Evolutionary conservation across 345 rosid species (phyloP), one percentile per base, ranked within the genome.

Genomic region (Geranium brycei): DNA sequence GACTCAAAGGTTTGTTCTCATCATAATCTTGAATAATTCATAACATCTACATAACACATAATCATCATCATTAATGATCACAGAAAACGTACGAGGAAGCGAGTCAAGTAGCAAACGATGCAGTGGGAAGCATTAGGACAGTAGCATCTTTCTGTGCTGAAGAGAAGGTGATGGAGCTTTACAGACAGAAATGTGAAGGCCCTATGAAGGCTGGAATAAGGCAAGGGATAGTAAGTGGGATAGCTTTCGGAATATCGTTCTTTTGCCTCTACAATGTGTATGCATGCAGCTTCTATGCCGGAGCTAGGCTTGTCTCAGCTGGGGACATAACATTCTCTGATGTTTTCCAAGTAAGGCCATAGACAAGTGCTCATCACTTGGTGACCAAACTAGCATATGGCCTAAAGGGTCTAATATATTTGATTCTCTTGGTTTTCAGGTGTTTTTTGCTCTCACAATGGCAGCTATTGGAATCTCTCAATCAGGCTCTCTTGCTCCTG

Each of bases 41-140:
- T 38, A 38, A 38, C 6, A 5, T 38, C 11, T 38, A 38, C 11
- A 8, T 47, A 7, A 8, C 53, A 47, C 15, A 47, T 13, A 8
- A 47, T 5, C 16, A 47, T 11, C 7, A 41, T 10, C 19, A 17
- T 16, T 35, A 13, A 56, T 62, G 38, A 30, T 62, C 73, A 70
- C 80, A 90, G 97, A 67, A 66, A 53, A 72, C 77, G 85, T 87
- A 87, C 10, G 95, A 87, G 78, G 92, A 85, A 64, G 92, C 95
- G 14, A 83, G 95, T 67, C 97, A 90, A 75, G 91, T 90, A 66
- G 97, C 95, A 0, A 81, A 75, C n/a, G 95, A 90, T 62, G 95
- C 97, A 0, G 85, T 87, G 17, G 91, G 91, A n/a, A 80, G 92
- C 19, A 90, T 90, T 41, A 78, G 95, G 76, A 90, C 95, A 4